A percentile compares a stretch with the other conserved stretches of the same genome.
phyloP scores from a whole-genome alignment of 2,329 filamentous ascomycete genomes.

The Furcasterigmium furcatum region DNA sequence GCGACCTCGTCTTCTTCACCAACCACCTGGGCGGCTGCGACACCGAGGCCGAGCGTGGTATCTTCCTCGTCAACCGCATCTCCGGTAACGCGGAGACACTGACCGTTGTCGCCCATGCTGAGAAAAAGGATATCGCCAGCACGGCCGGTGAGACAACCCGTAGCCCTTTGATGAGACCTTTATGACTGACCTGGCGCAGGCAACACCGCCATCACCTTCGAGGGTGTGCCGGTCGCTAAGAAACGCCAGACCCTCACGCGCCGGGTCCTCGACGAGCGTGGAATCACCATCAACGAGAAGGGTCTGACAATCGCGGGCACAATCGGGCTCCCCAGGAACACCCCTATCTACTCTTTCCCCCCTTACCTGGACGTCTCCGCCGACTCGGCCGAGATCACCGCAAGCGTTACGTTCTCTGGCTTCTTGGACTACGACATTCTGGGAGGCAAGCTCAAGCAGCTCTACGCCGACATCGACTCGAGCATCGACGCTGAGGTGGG shows the following conservation, averaged over 20 bases:
- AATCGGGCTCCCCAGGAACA: slow-evolving; percentile 13
- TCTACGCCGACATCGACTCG: slow-evolving; percentile 17
- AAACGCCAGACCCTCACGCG: slow-evolving; percentile 4
- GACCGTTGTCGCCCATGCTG: slow-evolving; percentile 13
- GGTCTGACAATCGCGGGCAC: slow-evolving; percentile 15
- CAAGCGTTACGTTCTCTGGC: slow-evolving; percentile 16
- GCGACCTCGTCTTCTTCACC: slow-evolving; percentile 17
- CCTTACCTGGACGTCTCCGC: slow-evolving; percentile 14
- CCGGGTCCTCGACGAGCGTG: slow-evolving; percentile 11
- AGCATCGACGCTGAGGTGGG: slow-evolving; percentile 13
- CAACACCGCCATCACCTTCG: slow-evolving; percentile 15
- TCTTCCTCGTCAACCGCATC: slow-evolving; percentile 16
- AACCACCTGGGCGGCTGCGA: slow-evolving; percentile 18
- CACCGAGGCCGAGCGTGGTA: slow-evolving; percentile 14
- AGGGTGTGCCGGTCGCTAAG: slow-evolving; percentile 7
- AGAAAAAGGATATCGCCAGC: slow-evolving; percentile 17
- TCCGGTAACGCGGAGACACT: slow-evolving; percentile 10
- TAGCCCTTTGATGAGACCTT: background rate
- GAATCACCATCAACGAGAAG: slow-evolving; percentile 13
- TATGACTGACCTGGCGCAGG: background rate
- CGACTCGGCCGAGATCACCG: slow-evolving; percentile 14
- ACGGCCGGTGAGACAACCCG: slow-evolving; percentile 13
- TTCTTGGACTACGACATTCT: slow-evolving; percentile 15
- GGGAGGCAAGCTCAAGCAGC: slow-evolving; percentile 13
- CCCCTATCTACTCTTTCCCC: slow-evolving; percentile 12